phyloP scores from a whole-genome alignment of 495 filamentous ascomycete species.

The Neurospora sp. region DNA sequence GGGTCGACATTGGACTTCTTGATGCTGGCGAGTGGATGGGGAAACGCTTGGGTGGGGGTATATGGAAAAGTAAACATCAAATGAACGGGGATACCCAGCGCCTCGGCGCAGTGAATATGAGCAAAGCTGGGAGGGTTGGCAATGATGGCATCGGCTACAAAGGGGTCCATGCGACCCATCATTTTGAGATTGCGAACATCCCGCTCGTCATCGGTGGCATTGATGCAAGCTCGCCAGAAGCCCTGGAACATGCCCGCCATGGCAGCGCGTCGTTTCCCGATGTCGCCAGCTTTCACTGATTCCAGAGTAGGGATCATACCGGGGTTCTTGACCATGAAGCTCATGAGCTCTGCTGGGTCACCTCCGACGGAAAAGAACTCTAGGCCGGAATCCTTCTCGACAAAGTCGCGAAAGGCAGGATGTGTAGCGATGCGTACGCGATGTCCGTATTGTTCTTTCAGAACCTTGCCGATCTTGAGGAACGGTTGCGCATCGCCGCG shows the following conservation, averaged over 20 bases:
- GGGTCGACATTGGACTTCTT: conserved; percentile 50
- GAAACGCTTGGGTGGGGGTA: conserved; percentile 57
- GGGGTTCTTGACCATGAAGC: conserved; percentile 80
- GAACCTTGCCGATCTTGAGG: conserved; percentile 51
- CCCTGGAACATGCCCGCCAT: conserved; percentile 66
- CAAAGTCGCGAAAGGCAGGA: conserved; percentile 55
- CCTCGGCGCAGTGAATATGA: conserved; percentile 74
- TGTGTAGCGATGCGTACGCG: conserved; percentile 72
- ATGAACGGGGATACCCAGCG: conserved; percentile 66
- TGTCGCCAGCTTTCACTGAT: conserved; percentile 56
- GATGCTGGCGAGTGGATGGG: conserved; percentile 64
- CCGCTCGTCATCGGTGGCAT: conserved; percentile 50
- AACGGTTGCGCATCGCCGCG: conserved; percentile 77
- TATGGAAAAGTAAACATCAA: conserved; percentile 81
- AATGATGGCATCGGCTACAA: conserved; percentile 74
- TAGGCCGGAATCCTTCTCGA: conserved; percentile 53
- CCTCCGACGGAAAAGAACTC: conserved; percentile 78
- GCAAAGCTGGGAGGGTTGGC: conserved; percentile 78
- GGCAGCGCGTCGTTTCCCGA: conserved; percentile 51
- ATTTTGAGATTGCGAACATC: conserved; percentile 42
- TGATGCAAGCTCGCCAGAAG: conserved; percentile 68
- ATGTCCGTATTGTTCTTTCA: conserved; percentile 58
- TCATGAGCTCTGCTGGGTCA: conserved; percentile 71
- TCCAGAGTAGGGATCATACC: conserved; percentile 65
- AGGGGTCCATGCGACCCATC: conserved; percentile 47